Conservation (phyloP, 306 rosid species). For the Delonix regia region DNA sequence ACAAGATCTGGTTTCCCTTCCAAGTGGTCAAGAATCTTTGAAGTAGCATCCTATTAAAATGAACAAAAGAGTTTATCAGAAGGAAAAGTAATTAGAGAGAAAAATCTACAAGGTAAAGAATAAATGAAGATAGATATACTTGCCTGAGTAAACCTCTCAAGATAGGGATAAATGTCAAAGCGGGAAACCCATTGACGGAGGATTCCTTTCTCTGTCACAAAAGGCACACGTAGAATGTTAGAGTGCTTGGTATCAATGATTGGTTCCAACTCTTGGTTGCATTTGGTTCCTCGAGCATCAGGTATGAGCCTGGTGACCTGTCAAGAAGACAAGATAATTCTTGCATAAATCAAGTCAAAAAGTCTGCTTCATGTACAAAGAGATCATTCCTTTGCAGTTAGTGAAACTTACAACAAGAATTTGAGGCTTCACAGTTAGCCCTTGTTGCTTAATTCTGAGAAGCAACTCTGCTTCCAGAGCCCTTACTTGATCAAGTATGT, state of each 20-base stretch:
- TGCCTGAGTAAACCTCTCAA: constrained; percentile 82
- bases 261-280: constrained; percentile 79
- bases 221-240: constrained; percentile 83
- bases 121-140: constrained; percentile 16
- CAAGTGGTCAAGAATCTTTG: constrained; percentile 62
- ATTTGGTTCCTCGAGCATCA: constrained; percentile 83
- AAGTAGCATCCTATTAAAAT: constrained; percentile 66
- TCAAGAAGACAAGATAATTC: constrained; percentile 12
- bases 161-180: constrained; percentile 86
- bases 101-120: not conserved
- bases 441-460: constrained; percentile 72
- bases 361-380: not conserved
- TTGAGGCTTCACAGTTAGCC: constrained; percentile 78
- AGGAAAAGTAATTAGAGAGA: constrained; percentile 14
- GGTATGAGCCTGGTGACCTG: constrained; percentile 91
- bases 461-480: constrained; percentile 86
- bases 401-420: constrained; percentile 73
- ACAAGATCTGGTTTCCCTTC: constrained; percentile 87
- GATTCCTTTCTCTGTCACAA: constrained; percentile 64
- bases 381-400: not conserved
- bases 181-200: constrained; percentile 86
- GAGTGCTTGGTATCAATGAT: constrained; percentile 77
- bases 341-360: constrained; percentile 1
- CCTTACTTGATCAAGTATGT: constrained; percentile 90
- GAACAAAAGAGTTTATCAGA: constrained; percentile 5